Evolutionary conservation across 148 eudicot species (phyloP), one percentile per base, ranked within the genome.

Genomic region (Rhododendron ferrugineum): DNA sequence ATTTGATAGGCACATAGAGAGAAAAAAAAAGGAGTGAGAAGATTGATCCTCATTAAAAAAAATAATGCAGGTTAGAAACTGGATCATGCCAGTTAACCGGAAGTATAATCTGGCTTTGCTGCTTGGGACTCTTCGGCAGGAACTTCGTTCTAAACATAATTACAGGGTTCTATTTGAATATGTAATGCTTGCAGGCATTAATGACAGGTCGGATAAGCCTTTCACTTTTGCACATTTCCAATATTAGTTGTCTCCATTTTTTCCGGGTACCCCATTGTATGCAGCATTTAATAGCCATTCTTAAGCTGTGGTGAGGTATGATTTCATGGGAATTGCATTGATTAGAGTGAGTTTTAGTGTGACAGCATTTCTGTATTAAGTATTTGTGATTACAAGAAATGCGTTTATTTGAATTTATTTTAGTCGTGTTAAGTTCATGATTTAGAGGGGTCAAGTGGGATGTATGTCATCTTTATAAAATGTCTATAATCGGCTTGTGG

Each of bases 71-170:
- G 94, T 94, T 87, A 90, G 99, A 87, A 92, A 92, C 88, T 97
- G 99, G 99, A 93, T 97, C 88, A 97, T 97, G 99, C 99, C 99
- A 75, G 92, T 97, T 82, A 97, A 97, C 82, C 93, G 98, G 77
- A 97, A 95, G 94, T 97, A 95, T 84, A 95, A 94, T 90, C 89
- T 97, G 90, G 90, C 85, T 9, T 42, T 93, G 87, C 95, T 97
- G 82, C 95, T 97, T 44, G 96, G 89, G 73, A 95, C 98, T 20
- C 98, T 97, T 79, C 86, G 92, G 56, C 94, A 95, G 79, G 95
- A 94, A 89, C 92, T 97, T 68, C 87, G 79, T 16, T 84, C 56
- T 83, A 95, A 89, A 81, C 95, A 80, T 54, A 94, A 95, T 1
- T 97, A 91, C 92, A 93, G 88, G 91, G 98, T 95, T 85, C 84